Conservation (phyloP, 2,329 filamentous ascomycete species). For the Talaromyces rugulosus region DNA sequence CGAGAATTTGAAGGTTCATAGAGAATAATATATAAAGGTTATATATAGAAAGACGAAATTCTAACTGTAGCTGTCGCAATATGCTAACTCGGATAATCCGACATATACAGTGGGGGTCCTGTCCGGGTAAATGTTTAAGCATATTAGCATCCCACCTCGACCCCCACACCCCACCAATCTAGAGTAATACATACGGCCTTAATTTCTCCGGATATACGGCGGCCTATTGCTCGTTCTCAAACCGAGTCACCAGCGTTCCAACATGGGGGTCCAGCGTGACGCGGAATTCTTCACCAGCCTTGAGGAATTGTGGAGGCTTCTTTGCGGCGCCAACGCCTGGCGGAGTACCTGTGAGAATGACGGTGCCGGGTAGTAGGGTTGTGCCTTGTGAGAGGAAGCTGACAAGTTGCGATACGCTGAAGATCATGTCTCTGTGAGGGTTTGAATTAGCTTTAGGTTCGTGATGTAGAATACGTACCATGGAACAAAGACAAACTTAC, state of each 20-base stretch:
- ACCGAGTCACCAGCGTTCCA: slow-evolving; percentile 46
- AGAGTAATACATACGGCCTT: neutral
- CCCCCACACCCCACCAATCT: neutral
- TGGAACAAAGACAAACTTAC: slow-evolving; percentile 23
- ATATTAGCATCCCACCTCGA: neutral
- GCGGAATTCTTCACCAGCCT: slow-evolving; percentile 44
- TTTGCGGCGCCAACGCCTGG: slow-evolving; percentile 39
- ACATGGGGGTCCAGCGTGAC: slow-evolving; percentile 48
- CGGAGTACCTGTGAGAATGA: slow-evolving; percentile 43
- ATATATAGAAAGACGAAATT: neutral
- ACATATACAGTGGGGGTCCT: neutral
- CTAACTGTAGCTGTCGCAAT: neutral
- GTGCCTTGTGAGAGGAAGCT: slow-evolving; percentile 39
- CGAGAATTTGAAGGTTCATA: neutral
- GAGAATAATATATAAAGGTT: neutral
- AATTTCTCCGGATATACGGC: neutral
- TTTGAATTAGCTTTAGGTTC: slow-evolving; percentile 8
- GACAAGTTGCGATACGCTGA: slow-evolving; percentile 45
- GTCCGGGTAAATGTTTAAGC: neutral
- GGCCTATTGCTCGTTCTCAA: slow-evolving; percentile 24
- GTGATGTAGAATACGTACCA: no score
- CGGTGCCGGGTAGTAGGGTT: slow-evolving; percentile 38
- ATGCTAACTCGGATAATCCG: neutral
- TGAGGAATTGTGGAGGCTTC: slow-evolving; percentile 41
- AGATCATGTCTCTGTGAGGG: slow-evolving; percentile 49